phyloP scores from a whole-genome alignment of 2,329 filamentous ascomycete genomes.

The Botrytis paeoniae region DNA sequence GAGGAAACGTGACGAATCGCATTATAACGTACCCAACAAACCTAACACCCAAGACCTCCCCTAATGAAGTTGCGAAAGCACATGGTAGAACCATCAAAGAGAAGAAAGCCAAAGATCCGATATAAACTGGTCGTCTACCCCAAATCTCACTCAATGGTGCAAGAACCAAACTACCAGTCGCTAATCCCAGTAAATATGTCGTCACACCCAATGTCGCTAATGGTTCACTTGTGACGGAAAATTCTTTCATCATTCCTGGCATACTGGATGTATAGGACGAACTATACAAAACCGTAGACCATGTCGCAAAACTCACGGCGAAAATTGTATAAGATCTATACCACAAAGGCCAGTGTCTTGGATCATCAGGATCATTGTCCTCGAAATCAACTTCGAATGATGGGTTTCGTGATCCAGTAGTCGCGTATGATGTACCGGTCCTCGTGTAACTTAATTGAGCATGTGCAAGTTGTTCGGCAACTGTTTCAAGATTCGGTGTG shows the following conservation, averaged over 20 bases:
- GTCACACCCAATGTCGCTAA: slow-evolving; percentile 74
- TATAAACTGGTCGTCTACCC: slow-evolving; percentile 66
- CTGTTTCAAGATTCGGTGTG: slow-evolving; percentile 41
- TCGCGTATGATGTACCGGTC: slow-evolving; percentile 45
- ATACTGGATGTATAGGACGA: slow-evolving; percentile 76
- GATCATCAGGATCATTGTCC: slow-evolving; percentile 60
- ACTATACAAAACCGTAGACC: slow-evolving; percentile 62
- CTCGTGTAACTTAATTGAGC: slow-evolving; percentile 39
- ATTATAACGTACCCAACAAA: slow-evolving; percentile 64
- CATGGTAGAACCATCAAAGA: slow-evolving; percentile 68
- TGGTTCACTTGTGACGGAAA: slow-evolving; percentile 54
- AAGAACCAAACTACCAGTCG: slow-evolving; percentile 66
- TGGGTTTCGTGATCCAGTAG: slow-evolving; percentile 46
- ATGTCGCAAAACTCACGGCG: slow-evolving; percentile 40
- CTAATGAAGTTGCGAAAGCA: slow-evolving; percentile 64
- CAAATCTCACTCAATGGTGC: slow-evolving; percentile 73
- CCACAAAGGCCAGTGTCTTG: slow-evolving; percentile 63
- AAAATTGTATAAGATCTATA: slow-evolving; percentile 41
- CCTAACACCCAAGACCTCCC: slow-evolving; percentile 65
- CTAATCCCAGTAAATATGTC: slow-evolving; percentile 73
- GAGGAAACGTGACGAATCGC: neutral
- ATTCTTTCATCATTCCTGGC: slow-evolving; percentile 65
- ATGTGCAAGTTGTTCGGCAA: slow-evolving; percentile 41
- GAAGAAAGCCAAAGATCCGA: slow-evolving; percentile 62
- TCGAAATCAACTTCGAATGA: slow-evolving; percentile 74